Evolutionary conservation across 352 stramenopile species (phyloP), one percentile per base, ranked within the genome.

Genomic region (Phytophthora quininea): DNA sequence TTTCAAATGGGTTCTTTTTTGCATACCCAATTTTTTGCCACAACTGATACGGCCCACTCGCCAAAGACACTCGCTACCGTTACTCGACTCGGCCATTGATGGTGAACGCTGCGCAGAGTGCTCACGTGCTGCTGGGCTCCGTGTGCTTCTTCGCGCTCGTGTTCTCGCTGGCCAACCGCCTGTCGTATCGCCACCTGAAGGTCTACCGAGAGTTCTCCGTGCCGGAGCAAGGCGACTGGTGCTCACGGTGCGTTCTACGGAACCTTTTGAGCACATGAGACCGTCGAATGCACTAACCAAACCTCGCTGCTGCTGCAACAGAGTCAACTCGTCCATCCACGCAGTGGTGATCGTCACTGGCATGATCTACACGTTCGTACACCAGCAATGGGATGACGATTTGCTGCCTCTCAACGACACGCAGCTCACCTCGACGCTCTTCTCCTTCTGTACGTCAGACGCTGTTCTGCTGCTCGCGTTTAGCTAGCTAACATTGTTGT

Each of bases 251-350:
- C 43, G 75, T 15, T 47, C 37, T 4, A 12, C 42, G 14, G 29
- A 19, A 15, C n/a, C 0, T 3, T 8, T 43, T 43, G 12, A 43
- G 12, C 37, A 43, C 37, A 24, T 24, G 19, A 24, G 19, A 24
- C 19, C 19, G 19, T 24, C 19, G 19, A 24, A 24, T 24, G 19
- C 19, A 24, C 19, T 24, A 24, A 24, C 19, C 19, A 24, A 24
- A 24, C 19, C 19, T 24, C 19, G 19, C 19, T 24, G 19, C 19
- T 24, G 19, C 19, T 24, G 19, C 19, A 24, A 2, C 60, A 95
- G 88, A 7, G 71, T 95, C 30, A 92, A 91, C 67, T 95, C 88
- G 38, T 91, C 88, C 8, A 76, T 95, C 55, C 88, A 95, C 57
- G 81, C 88, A 12, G 55, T 86, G 24, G 64, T 89, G 57, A 91